These are phyloP conservation scores for Herpotrichia juniperi DNA, from an alignment of 2,329 filamentous ascomycete species.

Conservation along the genomic window DNA sequence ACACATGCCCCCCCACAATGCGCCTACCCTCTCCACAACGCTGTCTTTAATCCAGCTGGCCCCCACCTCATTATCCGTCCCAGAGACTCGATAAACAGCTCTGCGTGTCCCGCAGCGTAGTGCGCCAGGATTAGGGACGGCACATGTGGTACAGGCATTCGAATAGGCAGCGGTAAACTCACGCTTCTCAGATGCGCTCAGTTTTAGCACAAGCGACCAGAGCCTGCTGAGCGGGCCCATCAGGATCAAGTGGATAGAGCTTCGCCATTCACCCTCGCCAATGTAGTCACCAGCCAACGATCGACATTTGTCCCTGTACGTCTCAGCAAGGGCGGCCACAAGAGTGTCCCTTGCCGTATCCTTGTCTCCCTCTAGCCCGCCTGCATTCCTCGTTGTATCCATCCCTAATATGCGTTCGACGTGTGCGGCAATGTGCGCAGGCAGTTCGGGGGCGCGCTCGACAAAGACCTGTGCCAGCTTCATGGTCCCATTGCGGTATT, in stretches of 20 bases:
- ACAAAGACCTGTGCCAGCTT: neutral
- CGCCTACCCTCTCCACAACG: constrained; percentile 1
- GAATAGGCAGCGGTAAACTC: neutral
- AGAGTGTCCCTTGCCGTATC: constrained; percentile 1
- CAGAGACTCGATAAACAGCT: neutral
- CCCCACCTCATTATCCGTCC: neutral
- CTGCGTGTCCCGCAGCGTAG: neutral
- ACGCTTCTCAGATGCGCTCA: constrained; percentile 1
- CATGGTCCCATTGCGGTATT: constrained; percentile 2
- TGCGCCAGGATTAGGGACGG: constrained; percentile 1
- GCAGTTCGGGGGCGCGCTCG: neutral
- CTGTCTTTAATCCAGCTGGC: neutral
- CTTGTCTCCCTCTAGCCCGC: neutral
- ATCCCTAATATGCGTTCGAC: neutral
- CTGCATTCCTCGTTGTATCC: neutral
- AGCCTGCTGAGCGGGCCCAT: neutral
- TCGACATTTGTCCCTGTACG: constrained; percentile 2
- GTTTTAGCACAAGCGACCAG: neutral
- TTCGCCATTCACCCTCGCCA: constrained; percentile 6
- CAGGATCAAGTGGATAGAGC: constrained; percentile 2
- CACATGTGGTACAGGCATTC: constrained; percentile 2
- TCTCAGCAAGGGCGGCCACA: constrained; percentile 1
- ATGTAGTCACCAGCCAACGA: constrained; percentile 3
- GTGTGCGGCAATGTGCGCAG: neutral
- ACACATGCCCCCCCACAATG: neutral